Percentiles rank a stretch among this genome's conserved stretches.
Conservation (phyloP, 768 basidiomycete species). For the Suillus occidentalis region DNA sequence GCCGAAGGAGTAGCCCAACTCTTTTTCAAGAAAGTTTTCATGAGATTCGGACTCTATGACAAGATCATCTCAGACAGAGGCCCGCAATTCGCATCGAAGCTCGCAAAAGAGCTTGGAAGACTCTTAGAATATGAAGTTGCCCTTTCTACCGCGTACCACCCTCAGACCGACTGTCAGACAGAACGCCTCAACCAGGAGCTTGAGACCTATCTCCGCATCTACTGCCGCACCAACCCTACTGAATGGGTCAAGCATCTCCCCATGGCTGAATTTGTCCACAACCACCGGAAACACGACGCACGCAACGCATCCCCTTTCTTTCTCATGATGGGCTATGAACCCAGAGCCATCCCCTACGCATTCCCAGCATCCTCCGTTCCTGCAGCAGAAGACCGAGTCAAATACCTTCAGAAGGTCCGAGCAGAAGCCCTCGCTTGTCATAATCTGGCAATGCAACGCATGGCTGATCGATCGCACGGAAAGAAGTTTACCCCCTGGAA, state of each 20-base stretch:
- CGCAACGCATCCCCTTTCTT: too few species aligned
- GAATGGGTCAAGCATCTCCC: conserved; percentile 16
- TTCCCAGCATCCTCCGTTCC: too few species aligned
- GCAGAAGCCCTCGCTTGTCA: too few species aligned
- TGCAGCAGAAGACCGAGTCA: too few species aligned
- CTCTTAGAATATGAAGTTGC: conserved; percentile 15
- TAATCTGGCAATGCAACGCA: too few species aligned
- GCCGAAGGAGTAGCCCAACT: conserved; percentile 14
- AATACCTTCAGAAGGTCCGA: too few species aligned
- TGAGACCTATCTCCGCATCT: not conserved
- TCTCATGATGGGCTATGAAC: too few species aligned
- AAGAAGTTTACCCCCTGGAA: too few species aligned
- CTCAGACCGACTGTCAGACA: conserved; percentile 24
- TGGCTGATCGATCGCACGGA: too few species aligned
- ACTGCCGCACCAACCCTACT: conserved; percentile 1
- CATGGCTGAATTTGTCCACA: conserved; percentile 6
- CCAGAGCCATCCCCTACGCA: too few species aligned
- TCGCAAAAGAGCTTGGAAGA: conserved; percentile 18
- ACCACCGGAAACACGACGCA: too few species aligned
- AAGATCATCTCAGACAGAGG: conserved; percentile 11
- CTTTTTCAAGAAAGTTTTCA: conserved; percentile 8
- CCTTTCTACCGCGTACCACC: too few species aligned
- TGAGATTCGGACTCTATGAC: not conserved
- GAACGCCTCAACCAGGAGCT: conserved; percentile 20
- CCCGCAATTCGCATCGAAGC: conserved; percentile 21